Base-by-base conservation (phyloP, 345 rosid species). In the Citrus maxima region DNA sequence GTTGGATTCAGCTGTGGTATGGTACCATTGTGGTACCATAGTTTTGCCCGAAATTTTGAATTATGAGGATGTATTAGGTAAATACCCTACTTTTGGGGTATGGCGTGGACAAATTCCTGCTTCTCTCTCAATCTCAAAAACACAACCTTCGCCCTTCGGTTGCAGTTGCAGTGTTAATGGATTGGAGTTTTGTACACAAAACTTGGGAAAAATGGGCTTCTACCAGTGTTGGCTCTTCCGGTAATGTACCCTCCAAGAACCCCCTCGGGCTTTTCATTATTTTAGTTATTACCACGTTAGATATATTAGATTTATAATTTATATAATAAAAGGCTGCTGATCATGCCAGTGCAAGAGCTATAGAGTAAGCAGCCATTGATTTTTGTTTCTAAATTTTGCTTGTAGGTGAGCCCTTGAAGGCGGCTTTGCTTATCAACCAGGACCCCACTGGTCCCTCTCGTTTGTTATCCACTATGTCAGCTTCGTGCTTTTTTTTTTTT, bases 171-270 rank as follows among this genome's bases (percentile, higher is more conserved):
- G 16, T 7, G 38, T 40, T 42, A 67, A 93, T 90, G 98, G 98
- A 95, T 72, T 92, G 90, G 89, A 80, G 70, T 70, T 89, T 84
- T 75, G 86, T 89, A 16, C 84, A 85, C 61, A 90, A 72, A 86
- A 78, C 88, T 71, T 93, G 98, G 98, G 91, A 91, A 18, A 90
- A 90, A 84, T 93, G 98, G 98, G 88, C 88, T 74, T 78, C 93
- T 27, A 12, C 73, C 81, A 85, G 82, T 38, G 75, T 95, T 77
- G 92, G 93, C 27, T 85, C 92, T 76, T 81, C 90, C 2, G 93
- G 95, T 90, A 2, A 32, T 32, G 34, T 32, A 32, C 34, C 34
- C 34, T 32, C 34, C 34, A 0, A 4, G 34, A 32, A 32, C 34
- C 38, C 51, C 51, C 51, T 1, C 51, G 1, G 18, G 56, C 56